Conservation (phyloP, 75 land plant species). For the Pinus taeda region DNA sequence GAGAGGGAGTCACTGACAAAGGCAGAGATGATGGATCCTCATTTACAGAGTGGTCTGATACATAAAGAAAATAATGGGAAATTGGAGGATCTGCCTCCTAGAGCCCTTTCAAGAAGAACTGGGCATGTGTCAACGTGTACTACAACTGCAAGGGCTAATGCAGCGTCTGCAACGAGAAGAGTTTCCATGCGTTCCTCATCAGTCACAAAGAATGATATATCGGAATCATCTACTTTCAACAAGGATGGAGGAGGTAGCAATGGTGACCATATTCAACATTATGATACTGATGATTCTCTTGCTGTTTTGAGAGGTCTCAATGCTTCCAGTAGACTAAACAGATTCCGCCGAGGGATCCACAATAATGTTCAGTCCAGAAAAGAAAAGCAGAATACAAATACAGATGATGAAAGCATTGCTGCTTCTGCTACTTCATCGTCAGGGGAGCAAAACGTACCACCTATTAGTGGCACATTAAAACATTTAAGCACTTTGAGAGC, state of each 20-base stretch:
- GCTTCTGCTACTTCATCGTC: background rate
- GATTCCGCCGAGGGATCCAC: background rate
- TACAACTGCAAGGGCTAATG: background rate
- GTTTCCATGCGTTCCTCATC: background rate
- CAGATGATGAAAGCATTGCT: background rate
- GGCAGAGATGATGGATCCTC: background rate
- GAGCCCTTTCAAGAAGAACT: background rate
- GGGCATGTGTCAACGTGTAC: background rate
- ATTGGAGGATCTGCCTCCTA: conserved; percentile 4
- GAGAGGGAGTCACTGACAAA: conserved; percentile 10
- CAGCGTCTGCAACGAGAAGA: background rate
- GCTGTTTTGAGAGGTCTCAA: background rate
- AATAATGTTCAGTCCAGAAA: conserved; percentile 5
- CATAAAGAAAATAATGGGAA: conserved; percentile 5
- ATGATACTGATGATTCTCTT: background rate
- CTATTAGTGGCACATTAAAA: background rate
- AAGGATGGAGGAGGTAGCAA: conserved; percentile 1
- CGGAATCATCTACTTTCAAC: background rate
- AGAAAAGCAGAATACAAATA: conserved; percentile 4
- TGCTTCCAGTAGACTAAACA: background rate
- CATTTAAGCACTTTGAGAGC: background rate
- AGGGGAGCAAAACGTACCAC: conserved; percentile 1
- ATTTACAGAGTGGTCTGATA: background rate
- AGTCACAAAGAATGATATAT: background rate
- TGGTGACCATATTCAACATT: conserved; percentile 4